Percentiles rank a stretch among this genome's conserved stretches.
These are phyloP conservation scores for Omphalea diandra DNA, from an alignment of 441 rosid genomes.

Conservation along the genomic window DNA sequence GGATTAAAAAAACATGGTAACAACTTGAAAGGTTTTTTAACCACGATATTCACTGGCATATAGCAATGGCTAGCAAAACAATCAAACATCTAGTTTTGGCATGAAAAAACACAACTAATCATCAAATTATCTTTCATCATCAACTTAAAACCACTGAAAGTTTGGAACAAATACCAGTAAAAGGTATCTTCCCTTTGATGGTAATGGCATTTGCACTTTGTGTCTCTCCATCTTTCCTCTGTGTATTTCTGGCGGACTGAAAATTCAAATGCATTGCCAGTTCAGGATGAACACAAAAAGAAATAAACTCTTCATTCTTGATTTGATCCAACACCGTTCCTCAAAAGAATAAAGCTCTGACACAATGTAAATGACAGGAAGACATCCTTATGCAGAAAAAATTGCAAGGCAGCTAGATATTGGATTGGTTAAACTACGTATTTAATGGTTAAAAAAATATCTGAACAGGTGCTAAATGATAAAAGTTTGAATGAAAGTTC, in stretches of 20 bases:
- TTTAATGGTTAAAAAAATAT: background rate
- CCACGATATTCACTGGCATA: background rate
- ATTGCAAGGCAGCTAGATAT: no score
- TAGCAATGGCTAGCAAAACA: background rate
- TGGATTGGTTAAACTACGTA: no score
- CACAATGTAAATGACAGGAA: background rate
- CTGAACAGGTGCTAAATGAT: background rate
- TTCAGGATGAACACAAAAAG: background rate
- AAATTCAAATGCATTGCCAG: slow-evolving; percentile 28
- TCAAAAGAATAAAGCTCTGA: no score
- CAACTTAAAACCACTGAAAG: background rate
- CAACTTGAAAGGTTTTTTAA: background rate
- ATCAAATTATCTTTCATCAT: slow-evolving; percentile 3
- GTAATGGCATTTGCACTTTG: slow-evolving; percentile 35
- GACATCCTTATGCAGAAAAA: no score
- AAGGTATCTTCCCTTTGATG: slow-evolving; percentile 38
- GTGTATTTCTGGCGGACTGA: slow-evolving; percentile 82
- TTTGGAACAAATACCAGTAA: slow-evolving; percentile 36
- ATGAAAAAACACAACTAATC: background rate
- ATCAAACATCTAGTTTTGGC: slow-evolving; percentile 6
- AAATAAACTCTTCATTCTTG: background rate
- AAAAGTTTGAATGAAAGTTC: background rate
- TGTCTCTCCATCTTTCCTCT: slow-evolving; percentile 48
- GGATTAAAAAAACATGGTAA: slow-evolving; percentile 9
- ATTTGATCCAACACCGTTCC: background rate